Base-by-base conservation (phyloP, 2,329 filamentous ascomycete species). In the Leptographium flavum region DNA sequence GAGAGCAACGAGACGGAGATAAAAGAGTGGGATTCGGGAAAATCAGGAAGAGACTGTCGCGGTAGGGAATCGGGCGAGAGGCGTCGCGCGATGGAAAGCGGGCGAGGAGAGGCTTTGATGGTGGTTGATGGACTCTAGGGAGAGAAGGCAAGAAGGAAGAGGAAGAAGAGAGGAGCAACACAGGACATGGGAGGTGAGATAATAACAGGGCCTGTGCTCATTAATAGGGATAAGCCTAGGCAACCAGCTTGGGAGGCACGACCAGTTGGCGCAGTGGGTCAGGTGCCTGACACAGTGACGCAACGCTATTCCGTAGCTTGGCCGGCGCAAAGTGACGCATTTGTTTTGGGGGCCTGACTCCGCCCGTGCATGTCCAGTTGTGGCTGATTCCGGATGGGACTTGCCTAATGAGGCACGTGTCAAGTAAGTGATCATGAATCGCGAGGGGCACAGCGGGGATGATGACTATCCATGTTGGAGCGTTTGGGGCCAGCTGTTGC, bases 81-180 rank as follows among this genome's bases (percentile, higher is more conserved):
- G 32, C 27, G 46, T 32, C 47, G 46, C 48, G 22, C 46, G 38
- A 42, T n/a, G 43, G 27, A 19, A 30, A 25, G 31, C 42, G 5
- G 30, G 32, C 25, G 15, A 43, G 17, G 33, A 31, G 32, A 30
- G 39, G 37, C 30, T 33, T 41, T n/a, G 31, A 33, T 19, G 43
- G 19, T 39, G 37, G 22, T 45, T 40, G 39, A 38, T 33, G 35
- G 25, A 32, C 27, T 27, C 23, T 25, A 19, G 19, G 23, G 44
- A 43, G 41, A 41, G 21, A 25, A 32, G 36, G 40, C n/a, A 17
- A 41, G n/a, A 37, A 35, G 19, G 27, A 25, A 33, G 19, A 40
- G 42, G 27, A 22, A 14, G 17, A 39, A 38, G 41, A 28, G 36
- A 37, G 36, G 25, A 17, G 28, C 15, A 37, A n/a, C n/a, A n/a